These are phyloP conservation scores for Fragilaria crotonensis DNA, from an alignment of 108 stramenopile species.

Conservation along the genomic window DNA sequence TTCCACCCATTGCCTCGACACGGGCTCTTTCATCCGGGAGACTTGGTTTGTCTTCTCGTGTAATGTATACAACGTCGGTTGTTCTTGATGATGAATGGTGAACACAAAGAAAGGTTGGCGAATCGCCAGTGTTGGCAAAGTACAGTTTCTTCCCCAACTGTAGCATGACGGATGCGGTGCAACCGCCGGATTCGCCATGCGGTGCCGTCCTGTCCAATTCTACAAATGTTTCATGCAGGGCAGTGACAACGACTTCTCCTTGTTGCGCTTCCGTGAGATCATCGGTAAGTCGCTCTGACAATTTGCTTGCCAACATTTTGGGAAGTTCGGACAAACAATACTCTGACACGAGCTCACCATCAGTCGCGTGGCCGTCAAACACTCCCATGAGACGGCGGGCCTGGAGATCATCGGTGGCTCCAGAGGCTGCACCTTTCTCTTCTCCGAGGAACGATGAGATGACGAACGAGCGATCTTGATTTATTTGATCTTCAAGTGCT, in stretches of 20 bases:
- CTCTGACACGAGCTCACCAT: constrained; percentile 68
- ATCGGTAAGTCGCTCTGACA: constrained; percentile 7
- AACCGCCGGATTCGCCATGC: constrained; percentile 48
- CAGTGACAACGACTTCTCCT: constrained; percentile 9
- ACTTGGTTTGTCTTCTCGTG: constrained; percentile 51
- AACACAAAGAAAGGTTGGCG: constrained; percentile 29
- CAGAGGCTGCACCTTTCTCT: not conserved
- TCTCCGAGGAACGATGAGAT: constrained; percentile 21
- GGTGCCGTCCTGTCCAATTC: constrained; percentile 67
- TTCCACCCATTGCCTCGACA: constrained; percentile 64
- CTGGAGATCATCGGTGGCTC: not conserved
- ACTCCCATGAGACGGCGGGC: constrained; percentile 38
- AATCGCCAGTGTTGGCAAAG: constrained; percentile 80
- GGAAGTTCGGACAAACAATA: constrained; percentile 58
- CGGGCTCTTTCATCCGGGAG: constrained; percentile 55
- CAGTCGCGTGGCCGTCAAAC: constrained; percentile 71
- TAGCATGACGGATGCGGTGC: constrained; percentile 63
- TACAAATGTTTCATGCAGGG: constrained; percentile 58
- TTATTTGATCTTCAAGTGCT: constrained; percentile 36
- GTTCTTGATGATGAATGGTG: constrained; percentile 17
- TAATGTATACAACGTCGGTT: constrained; percentile 32
- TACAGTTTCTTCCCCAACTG: constrained; percentile 55
- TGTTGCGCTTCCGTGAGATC: constrained; percentile 1
- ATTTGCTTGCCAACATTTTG: constrained; percentile 42
- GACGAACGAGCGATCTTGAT: constrained; percentile 57